These are phyloP conservation scores for Botryotinia globosa DNA, from an alignment of 2,329 filamentous ascomycete genomes.

Conservation along the genomic window DNA sequence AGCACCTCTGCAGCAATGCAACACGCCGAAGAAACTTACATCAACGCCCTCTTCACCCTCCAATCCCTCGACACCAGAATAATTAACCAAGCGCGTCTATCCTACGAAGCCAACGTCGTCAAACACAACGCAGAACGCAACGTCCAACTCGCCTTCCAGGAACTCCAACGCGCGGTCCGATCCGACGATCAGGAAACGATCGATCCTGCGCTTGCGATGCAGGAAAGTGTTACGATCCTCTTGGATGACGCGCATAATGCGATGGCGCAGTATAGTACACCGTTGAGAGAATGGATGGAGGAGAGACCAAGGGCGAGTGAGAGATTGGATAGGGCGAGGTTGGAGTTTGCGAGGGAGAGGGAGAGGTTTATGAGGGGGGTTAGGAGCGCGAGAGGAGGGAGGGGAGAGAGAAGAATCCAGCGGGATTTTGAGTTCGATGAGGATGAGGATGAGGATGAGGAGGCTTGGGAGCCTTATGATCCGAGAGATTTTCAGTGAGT, in stretches of 20 bases:
- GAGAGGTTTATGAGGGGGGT: fast-evolving
- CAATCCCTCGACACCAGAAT: neutral
- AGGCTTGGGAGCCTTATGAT: neutral
- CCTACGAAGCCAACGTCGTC: neutral
- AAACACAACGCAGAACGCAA: neutral
- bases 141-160: neutral
- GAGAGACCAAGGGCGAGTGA: neutral
- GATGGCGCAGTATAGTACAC: neutral
- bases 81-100: neutral
- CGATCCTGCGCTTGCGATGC: neutral
- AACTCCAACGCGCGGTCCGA: neutral
- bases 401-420: fast-evolving
- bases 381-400: too few species aligned
- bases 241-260: neutral
- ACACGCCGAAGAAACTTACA: neutral
- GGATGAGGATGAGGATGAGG: neutral
- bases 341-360: neutral
- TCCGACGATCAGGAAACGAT: neutral
- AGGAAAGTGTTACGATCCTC: neutral
- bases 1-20: neutral
- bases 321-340: neutral
- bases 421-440: fast-evolving
- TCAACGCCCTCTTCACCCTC: neutral
- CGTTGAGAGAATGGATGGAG: neutral
- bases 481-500: neutral